These are phyloP conservation scores for Stephanodiscus triporus DNA, from an alignment of 108 stramenopile species.

Conservation along the genomic window DNA sequence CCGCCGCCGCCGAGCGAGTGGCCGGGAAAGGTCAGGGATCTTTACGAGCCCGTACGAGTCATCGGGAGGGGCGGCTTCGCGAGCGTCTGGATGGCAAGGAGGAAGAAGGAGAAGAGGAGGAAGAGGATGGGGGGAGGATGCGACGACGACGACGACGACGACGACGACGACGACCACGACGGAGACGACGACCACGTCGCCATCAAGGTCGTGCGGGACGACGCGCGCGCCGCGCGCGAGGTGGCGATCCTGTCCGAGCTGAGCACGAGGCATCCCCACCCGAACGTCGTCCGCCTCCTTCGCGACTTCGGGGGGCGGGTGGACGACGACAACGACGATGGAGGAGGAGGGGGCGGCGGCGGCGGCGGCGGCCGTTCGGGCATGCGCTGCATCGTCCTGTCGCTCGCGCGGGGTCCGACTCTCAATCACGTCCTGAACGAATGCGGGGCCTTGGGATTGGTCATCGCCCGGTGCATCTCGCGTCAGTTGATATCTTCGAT, in stretches of 20 bases:
- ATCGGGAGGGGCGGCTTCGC: conserved; percentile 78
- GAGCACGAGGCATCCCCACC: conserved; percentile 50
- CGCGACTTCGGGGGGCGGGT: conserved; percentile 58
- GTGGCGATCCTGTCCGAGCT: conserved; percentile 75
- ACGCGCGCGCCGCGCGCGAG: conserved; percentile 78
- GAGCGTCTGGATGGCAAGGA: conserved; percentile 79
- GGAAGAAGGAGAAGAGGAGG: conserved; percentile 22
- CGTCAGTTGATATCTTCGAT: conserved; percentile 78
- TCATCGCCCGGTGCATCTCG: conserved; percentile 65
- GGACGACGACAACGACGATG: too few species aligned
- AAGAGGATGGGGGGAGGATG: too few species aligned
- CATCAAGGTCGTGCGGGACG: conserved; percentile 76
- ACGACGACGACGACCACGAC: too few species aligned
- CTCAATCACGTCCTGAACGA: conserved; percentile 72
- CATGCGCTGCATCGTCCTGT: conserved; percentile 24
- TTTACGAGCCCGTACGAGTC: conserved; percentile 76
- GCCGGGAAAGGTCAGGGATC: conserved; percentile 67
- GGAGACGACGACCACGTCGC: conserved; percentile 59
- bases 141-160: conserved; percentile 39
- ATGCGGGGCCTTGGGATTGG: conserved; percentile 76
- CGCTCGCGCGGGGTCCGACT: conserved; percentile 62
- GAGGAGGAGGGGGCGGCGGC: too few species aligned
- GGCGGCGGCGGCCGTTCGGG: conserved; percentile 46
- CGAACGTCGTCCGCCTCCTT: conserved; percentile 77
- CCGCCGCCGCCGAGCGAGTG: conserved; percentile 42